Evolutionary conservation across 768 basidiomycete genomes (phyloP), one percentile per base, ranked within the genome.

Genomic region (Termitomyces sp.): DNA sequence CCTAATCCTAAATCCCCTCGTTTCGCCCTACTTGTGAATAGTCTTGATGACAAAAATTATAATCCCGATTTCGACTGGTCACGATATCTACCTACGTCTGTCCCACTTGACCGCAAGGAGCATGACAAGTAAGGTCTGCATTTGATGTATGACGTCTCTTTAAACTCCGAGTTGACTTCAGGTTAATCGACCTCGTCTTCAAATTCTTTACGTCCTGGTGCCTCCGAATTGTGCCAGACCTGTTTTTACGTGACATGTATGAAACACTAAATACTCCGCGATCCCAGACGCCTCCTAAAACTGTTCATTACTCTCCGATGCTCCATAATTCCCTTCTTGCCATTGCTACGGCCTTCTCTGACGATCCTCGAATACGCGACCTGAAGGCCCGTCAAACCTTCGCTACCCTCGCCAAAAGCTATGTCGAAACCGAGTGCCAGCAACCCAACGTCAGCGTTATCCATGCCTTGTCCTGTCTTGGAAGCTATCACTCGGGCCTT

Each of bases 251-350:
- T 12, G 80, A 82, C 56, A 81, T 82, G 80, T 71, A 73, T 58
- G 69, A 74, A 8, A 72, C 74, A 4, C 69, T 81, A 13, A 72
- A 64, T 48, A 68, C 68, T 3, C 77, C 79, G 1, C 63, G 68
- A 46, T 72, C 74, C 1, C 72, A 78, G 41, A 58, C 70, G 7
- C 67, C 74, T 16, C 78, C 78, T 0, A 79, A 79, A 59, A 78
- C 79, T 0, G 69, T 81, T 2, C 85, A 88, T 62, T 89, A 89
- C 69, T 87, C 85, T 2, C 85, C 87, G 0, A 84, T 89, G 81
- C 75, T 89, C 8, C 88, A 89, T 71, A 89, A 89, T 62, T 78
- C 86, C 1, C 75, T 87, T 3, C 70, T 89, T 5, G 74, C 80
- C 0, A 60, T 81, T 26, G 79, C 73, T 3, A 66, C 74, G 6